Base-by-base conservation (phyloP, 208 protist species). In the Leishmania mexicana region DNA sequence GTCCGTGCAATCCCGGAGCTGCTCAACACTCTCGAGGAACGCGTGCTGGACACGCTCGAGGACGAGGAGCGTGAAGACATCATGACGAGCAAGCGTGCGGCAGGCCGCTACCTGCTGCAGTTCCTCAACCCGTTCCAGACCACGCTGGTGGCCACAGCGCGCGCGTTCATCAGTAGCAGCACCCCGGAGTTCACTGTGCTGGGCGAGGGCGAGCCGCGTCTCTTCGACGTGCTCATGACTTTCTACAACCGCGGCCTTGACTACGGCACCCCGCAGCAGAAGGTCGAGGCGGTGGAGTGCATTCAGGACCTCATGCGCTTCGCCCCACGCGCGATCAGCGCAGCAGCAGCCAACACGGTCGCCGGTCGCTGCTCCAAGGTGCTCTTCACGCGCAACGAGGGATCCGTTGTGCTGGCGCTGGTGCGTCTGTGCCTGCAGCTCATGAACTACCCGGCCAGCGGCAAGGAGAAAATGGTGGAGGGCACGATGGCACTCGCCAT, bases 391-490 rank as follows among this genome's bases (percentile, higher is more conserved):
- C 91, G 93, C 83, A 97, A 96, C 86, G 95, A 96, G 31, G 94
- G 93, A 17, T 72, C 76, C 62, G 95, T 98, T 68, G 95, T 97
- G 85, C 87, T 93, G 38, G 95, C 90, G 57, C 88, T 98, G 76
- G 92, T 97, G 70, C 90, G 85, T 70, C 86, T 96, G 11, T 98
- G 95, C 78, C 83, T 97, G 81, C 89, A 95, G 87, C 88, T 98
- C 21, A 89, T 97, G 89, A 62, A 91, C 79, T 94, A 94, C 87
- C 90, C 92, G 40, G 90, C 91, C 31, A 96, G 90, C 79, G 88
- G 93, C 8, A 98, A 98, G 87, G 95, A 97, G 83, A 94, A 95
- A 85, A 96, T 98, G 90, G 93, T 98, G 65, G 91, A 97, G 80
- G 88, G 92, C 40, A 96, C 95, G 24, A 96, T 98, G 92, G 93